phyloP scores from a whole-genome alignment of 2,329 filamentous ascomycete genomes.

The Raffaelea ambrosiae region DNA sequence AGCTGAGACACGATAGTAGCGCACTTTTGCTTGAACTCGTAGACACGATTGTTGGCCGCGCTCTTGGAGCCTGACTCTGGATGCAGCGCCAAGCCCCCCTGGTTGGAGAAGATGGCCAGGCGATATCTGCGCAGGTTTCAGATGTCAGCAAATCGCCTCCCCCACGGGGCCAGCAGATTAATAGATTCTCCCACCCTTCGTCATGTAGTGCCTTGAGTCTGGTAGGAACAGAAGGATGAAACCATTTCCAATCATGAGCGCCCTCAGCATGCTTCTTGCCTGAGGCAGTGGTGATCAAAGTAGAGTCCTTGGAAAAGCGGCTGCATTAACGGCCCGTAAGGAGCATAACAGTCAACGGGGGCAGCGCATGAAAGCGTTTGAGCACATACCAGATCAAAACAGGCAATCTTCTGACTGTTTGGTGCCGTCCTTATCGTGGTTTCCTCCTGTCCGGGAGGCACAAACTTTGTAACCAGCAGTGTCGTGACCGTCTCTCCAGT shows the following conservation, averaged over 20 bases:
- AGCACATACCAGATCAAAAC: conserved; percentile 53
- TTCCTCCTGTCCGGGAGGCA: conserved; percentile 29
- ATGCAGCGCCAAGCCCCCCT: conserved; percentile 71
- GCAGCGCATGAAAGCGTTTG: neutral
- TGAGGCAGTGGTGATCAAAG: conserved; percentile 70
- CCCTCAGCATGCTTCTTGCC: conserved; percentile 69
- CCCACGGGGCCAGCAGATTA: neutral
- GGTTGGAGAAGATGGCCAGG: conserved; percentile 79
- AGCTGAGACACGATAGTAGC: conserved; percentile 60
- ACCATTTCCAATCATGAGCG: conserved; percentile 89
- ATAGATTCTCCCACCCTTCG: conserved; percentile 49
- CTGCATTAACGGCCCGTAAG: no score
- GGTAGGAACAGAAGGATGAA: conserved; percentile 62
- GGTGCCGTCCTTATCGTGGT: conserved; percentile 2
- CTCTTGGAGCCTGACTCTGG: conserved; percentile 40
- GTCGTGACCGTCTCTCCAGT: conserved; percentile 41
- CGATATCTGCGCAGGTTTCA: conserved; percentile 59
- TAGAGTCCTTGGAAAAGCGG: conserved; percentile 85
- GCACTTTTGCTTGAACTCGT: conserved; percentile 78
- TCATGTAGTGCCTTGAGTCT: conserved; percentile 59
- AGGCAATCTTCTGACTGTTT: conserved; percentile 54
- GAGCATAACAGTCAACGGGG: neutral
- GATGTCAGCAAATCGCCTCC: neutral
- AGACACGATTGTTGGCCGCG: conserved; percentile 55
- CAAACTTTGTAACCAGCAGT: conserved; percentile 68